These are phyloP conservation scores for Moesziomyces parantarcticus DNA, from an alignment of 1,284 basidiomycete species.

Conservation along the genomic window DNA sequence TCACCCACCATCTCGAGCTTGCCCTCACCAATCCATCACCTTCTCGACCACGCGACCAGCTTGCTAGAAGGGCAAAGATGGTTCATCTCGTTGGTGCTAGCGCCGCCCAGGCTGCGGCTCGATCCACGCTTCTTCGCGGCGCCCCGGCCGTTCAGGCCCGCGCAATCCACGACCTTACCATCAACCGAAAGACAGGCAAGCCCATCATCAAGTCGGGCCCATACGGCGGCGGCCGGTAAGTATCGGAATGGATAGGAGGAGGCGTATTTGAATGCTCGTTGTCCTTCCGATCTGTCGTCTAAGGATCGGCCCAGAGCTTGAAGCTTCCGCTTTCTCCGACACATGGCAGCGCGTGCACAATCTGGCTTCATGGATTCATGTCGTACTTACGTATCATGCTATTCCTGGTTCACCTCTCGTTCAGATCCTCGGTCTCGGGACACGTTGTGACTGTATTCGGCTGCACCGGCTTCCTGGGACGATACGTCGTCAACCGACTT, in stretches of 20 bases:
- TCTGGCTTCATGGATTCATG: background rate
- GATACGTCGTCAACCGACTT: conserved; percentile 80
- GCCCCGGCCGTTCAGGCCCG: conserved; percentile 42
- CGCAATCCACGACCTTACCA: conserved; percentile 61
- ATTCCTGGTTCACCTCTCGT: background rate
- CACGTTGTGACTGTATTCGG: conserved; percentile 97
- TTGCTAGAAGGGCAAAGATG: conserved; percentile 24
- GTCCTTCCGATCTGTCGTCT: too few relatives aligned
- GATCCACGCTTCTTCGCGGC: conserved; percentile 41
- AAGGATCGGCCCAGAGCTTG: too few relatives aligned
- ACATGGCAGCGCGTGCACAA: background rate
- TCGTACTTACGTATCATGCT: background rate
- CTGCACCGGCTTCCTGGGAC: conserved; percentile 91
- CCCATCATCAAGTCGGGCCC: conserved; percentile 64
- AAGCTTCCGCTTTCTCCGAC: background rate
- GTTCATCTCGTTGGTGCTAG: conserved; percentile 46
- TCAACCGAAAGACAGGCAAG: conserved; percentile 66
- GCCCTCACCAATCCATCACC: background rate
- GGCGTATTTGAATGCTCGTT: too few relatives aligned
- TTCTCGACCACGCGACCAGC: background rate
- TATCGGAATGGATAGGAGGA: too few relatives aligned
- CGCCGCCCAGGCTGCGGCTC: conserved; percentile 38
- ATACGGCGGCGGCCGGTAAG: conserved; percentile 65
- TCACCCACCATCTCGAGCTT: conserved; percentile 3
- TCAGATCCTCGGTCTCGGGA: conserved; percentile 62